Base-by-base conservation (phyloP, 2,329 filamentous ascomycete genomes). In the Lizonia empirigonia region DNA sequence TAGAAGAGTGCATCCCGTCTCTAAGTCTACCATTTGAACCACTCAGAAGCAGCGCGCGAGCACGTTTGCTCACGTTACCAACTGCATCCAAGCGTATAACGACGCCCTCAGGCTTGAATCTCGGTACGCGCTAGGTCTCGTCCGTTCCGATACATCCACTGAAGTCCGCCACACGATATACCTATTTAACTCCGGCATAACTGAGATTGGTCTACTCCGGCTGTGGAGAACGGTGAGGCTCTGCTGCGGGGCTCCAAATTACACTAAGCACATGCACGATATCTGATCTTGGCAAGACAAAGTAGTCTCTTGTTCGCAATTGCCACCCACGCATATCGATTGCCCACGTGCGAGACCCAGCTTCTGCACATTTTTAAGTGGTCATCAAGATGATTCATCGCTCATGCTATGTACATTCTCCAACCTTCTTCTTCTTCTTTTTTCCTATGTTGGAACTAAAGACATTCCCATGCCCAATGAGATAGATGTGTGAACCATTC, bases 181-280 rank as follows among this genome's bases (percentile, higher is more conserved):
- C 18, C 12, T 32, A 13, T 22, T n/a, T 32, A 26, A 22, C 27
- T 35, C 36, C 27, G 29, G 44, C n/a, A 18, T 38, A 19, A n/a
- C 33, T 36, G 15, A 7, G 18, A 7, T 27, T 8, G 20, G 46
- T 15, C 23, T 30, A 13, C 32, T 45, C 26, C 15, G 22, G 6
- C n/a, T 47, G 49, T 52, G 49, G 49, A 42, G 49, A 32, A 42
- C 20, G 15, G 32, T 45, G 42, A 52, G 49, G 49, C 49, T 52
- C 49, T 52, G 42, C 44, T 52, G 42, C 37, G 42, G 49, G 49
- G 42, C 49, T 52, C 42, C 37, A 47, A 51, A 47, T 38, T 24
- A 38, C 26, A 33, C 44, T 34, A 16, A 46, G 15, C 7, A 15
- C 7, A 22, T 8, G 29, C 27, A 38, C 19, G 13, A 29, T 32